Evolutionary conservation across 257 asterid species (phyloP), one percentile per base, ranked within the genome.

Genomic region (Eustoma russellianum): DNA sequence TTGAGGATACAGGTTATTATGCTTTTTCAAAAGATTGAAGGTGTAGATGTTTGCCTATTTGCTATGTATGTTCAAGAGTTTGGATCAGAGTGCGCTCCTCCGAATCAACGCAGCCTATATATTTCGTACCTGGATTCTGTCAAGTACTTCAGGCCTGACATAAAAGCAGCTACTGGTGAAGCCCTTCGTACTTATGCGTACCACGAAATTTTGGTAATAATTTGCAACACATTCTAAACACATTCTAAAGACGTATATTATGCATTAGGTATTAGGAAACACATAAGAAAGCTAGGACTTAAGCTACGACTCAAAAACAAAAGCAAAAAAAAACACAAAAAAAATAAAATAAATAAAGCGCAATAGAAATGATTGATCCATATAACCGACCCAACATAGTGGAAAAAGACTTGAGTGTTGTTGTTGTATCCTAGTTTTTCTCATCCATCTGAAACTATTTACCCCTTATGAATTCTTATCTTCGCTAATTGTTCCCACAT

Each of bases 71-170:
- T 76, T 61, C 92, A 87, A 48, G 94, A 83, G 71, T 87, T 63
- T 61, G 94, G 94, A 60, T 78, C 89, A 55, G 89, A 81, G 48
- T 87, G 96, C 51, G 73, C 67, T 43, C 60, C 61, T 45, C 96
- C 96, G n/a, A 87, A 87, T 69, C 75, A 71, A 50, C 85, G 82
- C 4, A 68, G 83, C 13, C 61, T 83, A 61, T 87, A 83, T 63
- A 77, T 87, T 52, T 87, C 96, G 0, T 83, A 87, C 67, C 81
- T 87, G 3, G 96, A 87, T 63, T 83, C 94, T 0, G 87, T 87
- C 14, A 87, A 79, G 71, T 76, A 81, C 64, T 83, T 87, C 61
- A 76, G 73, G 60, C 92, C 96, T 24, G 83, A 83, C 16, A 60
- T 77, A 49, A 71, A 61, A 72, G 69, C 80, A 28, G 80, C 56